A percentile compares a stretch with the other conserved stretches of the same genome.
Evolutionary conservation across 352 stramenopile species (phyloP).

Genomic region (Pythium insidiosum): DNA sequence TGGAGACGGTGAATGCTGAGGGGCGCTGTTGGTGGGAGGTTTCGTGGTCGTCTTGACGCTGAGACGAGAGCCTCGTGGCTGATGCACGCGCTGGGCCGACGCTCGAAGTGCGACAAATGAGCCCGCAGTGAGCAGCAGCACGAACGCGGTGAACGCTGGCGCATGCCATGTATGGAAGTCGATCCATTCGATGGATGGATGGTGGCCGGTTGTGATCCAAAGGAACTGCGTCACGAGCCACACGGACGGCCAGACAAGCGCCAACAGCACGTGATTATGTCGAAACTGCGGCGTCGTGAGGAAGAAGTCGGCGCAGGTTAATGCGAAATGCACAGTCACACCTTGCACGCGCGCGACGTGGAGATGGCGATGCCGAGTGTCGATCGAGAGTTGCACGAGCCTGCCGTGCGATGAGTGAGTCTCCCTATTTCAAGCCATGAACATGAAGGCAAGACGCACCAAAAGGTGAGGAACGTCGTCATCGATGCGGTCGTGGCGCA

Average conservation of each 20-base stretch:
- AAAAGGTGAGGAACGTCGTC: conserved; percentile 43
- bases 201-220: conserved; percentile 46
- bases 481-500: conserved; percentile 35
- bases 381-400: no score
- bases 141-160: conserved; percentile 19
- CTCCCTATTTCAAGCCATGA: no score
- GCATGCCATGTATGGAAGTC: conserved; percentile 48
- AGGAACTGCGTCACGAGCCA: conserved; percentile 52
- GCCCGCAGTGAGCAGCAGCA: conserved; percentile 28
- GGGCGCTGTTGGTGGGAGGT: no score
- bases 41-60: no score
- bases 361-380: conserved; percentile 1
- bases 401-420: no score
- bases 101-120: conserved; percentile 34
- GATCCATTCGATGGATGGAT: conserved; percentile 40
- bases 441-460: conserved; percentile 19
- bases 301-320: conserved; percentile 50
- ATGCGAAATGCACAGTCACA: conserved; percentile 28
- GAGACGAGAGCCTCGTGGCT: no score
- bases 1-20: no score
- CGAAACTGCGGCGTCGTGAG: conserved; percentile 53
- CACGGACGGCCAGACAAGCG: conserved; percentile 39
- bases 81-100: conserved; percentile 21
- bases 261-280: conserved; percentile 49
- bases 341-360: conserved; percentile 19